phyloP scores from a whole-genome alignment of 2,329 filamentous ascomycete genomes.

The Colletotrichum spinosum region DNA sequence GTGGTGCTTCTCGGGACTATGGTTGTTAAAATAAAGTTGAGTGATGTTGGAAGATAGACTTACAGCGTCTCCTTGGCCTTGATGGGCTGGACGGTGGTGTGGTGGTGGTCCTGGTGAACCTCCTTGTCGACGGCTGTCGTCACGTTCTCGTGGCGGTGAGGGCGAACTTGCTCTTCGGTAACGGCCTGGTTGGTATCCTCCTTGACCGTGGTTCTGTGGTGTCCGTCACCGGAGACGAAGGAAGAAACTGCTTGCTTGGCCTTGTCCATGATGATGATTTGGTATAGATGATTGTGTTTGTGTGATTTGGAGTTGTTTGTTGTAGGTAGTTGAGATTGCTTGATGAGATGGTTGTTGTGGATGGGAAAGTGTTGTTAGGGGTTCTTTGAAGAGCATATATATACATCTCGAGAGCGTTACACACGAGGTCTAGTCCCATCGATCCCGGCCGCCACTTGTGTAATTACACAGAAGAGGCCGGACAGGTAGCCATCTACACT shows the following conservation, averaged over 20 bases:
- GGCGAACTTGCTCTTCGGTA: constrained; percentile 69
- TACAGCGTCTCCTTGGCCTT: constrained; percentile 53
- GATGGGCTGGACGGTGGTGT: constrained; percentile 76
- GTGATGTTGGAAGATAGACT: constrained; percentile 42
- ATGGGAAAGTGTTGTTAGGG: neutral
- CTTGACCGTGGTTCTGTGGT: constrained; percentile 78
- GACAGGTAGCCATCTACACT: too few species aligned
- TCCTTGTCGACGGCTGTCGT: constrained; percentile 75
- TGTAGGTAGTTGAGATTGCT: neutral
- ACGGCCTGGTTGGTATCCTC: constrained; percentile 72
- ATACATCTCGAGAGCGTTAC: constrained; percentile 2
- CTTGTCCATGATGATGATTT: constrained; percentile 66
- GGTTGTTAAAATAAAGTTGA: neutral
- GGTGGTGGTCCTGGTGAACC: constrained; percentile 78
- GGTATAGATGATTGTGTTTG: neutral
- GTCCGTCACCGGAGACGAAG: constrained; percentile 71
- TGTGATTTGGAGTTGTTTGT: neutral
- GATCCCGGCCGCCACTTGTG: too few species aligned
- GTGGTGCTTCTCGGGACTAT: constrained; percentile 69
- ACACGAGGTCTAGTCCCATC: too few species aligned
- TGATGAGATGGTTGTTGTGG: rapidly evolving
- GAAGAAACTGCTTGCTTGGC: constrained; percentile 71
- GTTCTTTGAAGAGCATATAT: neutral
- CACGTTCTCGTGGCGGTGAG: constrained; percentile 71
- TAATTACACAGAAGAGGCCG: too few species aligned